phyloP scores from a whole-genome alignment of 805 yeast species.

The Clavispora santaluciae region DNA sequence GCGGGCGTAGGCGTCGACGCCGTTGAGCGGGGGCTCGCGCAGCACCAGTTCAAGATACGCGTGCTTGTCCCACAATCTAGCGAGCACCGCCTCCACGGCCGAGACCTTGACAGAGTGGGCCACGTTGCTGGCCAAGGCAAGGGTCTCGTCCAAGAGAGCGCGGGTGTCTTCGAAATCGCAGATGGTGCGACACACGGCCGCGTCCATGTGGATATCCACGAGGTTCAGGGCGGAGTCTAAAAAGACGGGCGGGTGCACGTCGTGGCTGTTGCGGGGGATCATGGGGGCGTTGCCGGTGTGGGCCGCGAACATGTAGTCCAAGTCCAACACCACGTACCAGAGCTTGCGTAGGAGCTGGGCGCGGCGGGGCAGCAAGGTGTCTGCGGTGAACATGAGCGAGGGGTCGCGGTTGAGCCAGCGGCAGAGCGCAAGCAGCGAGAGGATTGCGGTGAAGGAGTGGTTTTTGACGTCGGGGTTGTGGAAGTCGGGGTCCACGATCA shows the following conservation, averaged over 20 bases:
- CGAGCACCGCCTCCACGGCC: neutral
- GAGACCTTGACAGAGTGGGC: neutral
- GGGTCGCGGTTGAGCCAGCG: conserved; percentile 5
- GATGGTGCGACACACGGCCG: conserved; percentile 1
- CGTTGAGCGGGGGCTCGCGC: neutral
- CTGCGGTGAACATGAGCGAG: neutral
- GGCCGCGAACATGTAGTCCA: neutral
- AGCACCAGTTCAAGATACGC: neutral
- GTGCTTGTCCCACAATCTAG: neutral
- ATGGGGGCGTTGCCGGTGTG: neutral
- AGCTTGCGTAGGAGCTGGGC: conserved; percentile 1
- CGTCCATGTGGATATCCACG: neutral
- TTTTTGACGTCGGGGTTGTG: neutral
- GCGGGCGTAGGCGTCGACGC: neutral
- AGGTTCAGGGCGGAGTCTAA: neutral
- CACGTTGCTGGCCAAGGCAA: neutral
- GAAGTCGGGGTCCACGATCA: neutral
- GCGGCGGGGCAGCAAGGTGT: neutral
- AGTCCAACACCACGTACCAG: conserved; percentile 1
- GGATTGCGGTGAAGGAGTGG: neutral
- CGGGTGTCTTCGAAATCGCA: neutral
- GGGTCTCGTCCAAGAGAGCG: neutral
- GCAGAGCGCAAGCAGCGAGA: conserved; percentile 1
- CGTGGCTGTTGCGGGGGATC: neutral
- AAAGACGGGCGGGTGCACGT: conserved; percentile 2